A percentile compares a stretch with the other conserved stretches of the same genome.
phyloP scores from a whole-genome alignment of 2,329 filamentous ascomycete genomes.

The Sclerotinia glacialis region DNA sequence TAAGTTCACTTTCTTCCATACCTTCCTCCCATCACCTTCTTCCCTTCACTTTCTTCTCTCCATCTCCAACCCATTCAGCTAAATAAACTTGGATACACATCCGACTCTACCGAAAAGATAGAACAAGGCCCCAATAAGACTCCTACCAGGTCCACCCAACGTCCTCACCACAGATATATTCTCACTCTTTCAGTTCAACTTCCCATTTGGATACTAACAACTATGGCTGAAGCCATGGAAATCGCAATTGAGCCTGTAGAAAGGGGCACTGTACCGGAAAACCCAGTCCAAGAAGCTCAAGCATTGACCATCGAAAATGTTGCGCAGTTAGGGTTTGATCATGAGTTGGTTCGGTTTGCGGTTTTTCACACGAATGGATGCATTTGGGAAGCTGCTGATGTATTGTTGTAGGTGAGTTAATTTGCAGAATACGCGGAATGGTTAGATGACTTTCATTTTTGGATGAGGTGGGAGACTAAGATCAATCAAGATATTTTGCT shows the following conservation, averaged over 20 bases:
- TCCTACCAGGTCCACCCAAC: no score
- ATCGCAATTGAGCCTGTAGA: neutral
- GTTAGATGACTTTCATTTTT: neutral
- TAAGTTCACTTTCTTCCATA: neutral
- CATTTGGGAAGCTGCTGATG: constrained; percentile 1
- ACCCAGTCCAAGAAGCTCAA: neutral
- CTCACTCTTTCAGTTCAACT: neutral
- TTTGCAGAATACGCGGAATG: no score
- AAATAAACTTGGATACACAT: neutral
- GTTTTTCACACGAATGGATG: neutral
- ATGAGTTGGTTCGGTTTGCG: constrained; percentile 1
- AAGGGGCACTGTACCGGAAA: neutral
- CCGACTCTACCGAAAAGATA: neutral
- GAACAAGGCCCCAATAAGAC: neutral
- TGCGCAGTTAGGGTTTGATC: neutral
- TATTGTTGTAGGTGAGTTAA: neutral
- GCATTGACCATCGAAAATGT: neutral
- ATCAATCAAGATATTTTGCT: neutral
- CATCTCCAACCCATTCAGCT: neutral
- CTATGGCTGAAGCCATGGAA: neutral
- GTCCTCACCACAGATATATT: no score
- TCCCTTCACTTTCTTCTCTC: neutral
- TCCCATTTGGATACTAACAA: no score
- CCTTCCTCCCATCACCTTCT: neutral
- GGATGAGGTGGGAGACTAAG: neutral